Conservation (phyloP, 345 rosid species). For the Brassica incana region DNA sequence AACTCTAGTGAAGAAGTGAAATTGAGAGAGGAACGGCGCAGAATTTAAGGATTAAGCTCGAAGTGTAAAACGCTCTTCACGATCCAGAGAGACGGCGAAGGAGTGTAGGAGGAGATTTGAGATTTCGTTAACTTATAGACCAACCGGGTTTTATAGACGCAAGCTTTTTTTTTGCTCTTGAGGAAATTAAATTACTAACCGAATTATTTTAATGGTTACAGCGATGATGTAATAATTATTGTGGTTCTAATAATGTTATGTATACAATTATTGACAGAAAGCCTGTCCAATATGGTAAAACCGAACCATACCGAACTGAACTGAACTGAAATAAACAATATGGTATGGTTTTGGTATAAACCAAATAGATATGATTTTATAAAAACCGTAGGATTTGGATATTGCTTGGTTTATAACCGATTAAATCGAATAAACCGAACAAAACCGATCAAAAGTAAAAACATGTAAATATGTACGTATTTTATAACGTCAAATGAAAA, state of each 20-base stretch:
- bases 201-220: constrained; percentile 6
- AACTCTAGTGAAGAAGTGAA: constrained; percentile 23
- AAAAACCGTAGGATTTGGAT: too few species aligned
- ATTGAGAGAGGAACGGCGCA: not conserved
- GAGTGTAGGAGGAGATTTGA: constrained; percentile 20
- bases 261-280: constrained; percentile 1
- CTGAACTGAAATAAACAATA: too few species aligned
- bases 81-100: constrained; percentile 7
- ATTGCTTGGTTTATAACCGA: too few species aligned
- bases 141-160: not conserved
- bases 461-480: too few species aligned
- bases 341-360: too few species aligned
- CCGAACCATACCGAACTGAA: too few species aligned
- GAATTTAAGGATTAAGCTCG: not conserved
- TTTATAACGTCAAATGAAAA: too few species aligned
- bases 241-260: too few species aligned
- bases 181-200: not conserved
- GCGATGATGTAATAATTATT: constrained; percentile 19
- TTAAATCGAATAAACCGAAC: too few species aligned
- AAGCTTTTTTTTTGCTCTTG: not conserved
- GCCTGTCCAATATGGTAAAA: too few species aligned
- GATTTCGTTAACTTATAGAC: constrained; percentile 27
- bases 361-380: too few species aligned
- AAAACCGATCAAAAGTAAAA: too few species aligned
- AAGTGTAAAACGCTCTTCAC: not conserved